Base-by-base conservation (phyloP, 495 filamentous ascomycete genomes). In the Cercophora newfieldiana region DNA sequence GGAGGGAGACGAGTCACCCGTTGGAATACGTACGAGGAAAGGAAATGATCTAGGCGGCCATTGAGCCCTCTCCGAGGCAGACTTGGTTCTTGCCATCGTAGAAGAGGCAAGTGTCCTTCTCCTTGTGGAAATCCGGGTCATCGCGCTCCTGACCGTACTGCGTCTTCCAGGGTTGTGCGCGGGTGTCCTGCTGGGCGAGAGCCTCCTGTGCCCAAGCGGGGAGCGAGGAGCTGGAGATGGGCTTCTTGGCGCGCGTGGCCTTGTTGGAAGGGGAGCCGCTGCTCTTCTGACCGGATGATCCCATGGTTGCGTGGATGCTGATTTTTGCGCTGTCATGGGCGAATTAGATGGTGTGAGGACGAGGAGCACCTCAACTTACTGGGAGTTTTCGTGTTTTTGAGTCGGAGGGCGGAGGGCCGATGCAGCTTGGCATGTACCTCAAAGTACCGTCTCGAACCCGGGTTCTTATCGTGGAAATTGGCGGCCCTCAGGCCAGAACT, bases 111-210 rank as follows among this genome's bases (percentile, higher is more conserved):
- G 31, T 28, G 26, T 67, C 65, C 1, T 30, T 33, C 1, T 24
- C 65, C 25, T 62, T 51, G 25, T 50, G 29, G 28, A 67, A 67
- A 50, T 63, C 48, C 3, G 65, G 59, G 33, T 67, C 59, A 29
- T 63, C 48, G 14, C 53, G 24, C 29, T 28, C 19, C 5, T 60
- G 28, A 22, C 33, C 19, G 12, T 57, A 57, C 10, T 62, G 58
- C n/a, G 28, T 19, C 26, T 51, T 67, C 65, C 65, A 67, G 18
- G 65, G 65, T 59, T 67, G 58, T 7, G n/a, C 51, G 33, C 61
- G 65, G 31, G 24, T 44, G 7, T 58, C 51, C 22, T 66, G 29
- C 51, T 29, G 55, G 1, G 53, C 50, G 24, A 51, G 44, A 12
- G 44, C 47, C 0, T 33, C 56, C n/a, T 24, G 28, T n/a, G 64